These are phyloP conservation scores for Blastosporella zonata DNA, from an alignment of 1,284 basidiomycete genomes.

Conservation along the genomic window DNA sequence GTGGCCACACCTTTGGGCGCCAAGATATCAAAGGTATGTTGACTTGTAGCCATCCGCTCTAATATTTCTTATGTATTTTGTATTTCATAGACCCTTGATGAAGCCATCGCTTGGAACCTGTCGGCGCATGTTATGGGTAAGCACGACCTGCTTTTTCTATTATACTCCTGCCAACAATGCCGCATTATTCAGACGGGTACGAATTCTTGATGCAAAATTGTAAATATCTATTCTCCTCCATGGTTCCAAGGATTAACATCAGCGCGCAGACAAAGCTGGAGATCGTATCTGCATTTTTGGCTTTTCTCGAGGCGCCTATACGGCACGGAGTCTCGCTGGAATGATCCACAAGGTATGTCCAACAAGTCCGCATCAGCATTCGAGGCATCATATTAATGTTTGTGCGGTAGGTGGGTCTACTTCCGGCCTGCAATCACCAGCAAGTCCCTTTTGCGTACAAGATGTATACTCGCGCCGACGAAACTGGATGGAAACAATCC, in stretches of 20 bases:
- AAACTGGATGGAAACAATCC: slow-evolving; percentile 50
- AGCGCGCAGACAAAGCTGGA: slow-evolving; percentile 10
- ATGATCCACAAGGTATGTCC: slow-evolving; percentile 15
- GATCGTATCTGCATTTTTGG: slow-evolving; percentile 19
- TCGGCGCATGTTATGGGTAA: slow-evolving; percentile 53
- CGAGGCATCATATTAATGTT: background rate
- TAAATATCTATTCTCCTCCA: slow-evolving; percentile 18
- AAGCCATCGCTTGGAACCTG: slow-evolving; percentile 52
- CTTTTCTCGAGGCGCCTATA: slow-evolving; percentile 14
- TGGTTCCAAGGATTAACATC: background rate
- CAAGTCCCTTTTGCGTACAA: slow-evolving; percentile 70
- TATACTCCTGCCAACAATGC: background rate
- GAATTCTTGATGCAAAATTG: slow-evolving; percentile 65
- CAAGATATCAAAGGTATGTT: slow-evolving; percentile 33
- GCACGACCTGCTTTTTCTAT: slow-evolving; percentile 10
- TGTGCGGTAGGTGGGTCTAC: slow-evolving; percentile 42
- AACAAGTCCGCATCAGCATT: background rate
- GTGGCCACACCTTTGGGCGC: slow-evolving; percentile 35
- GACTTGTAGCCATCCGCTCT: background rate
- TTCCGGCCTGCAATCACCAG: slow-evolving; percentile 52
- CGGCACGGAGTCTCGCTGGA: slow-evolving; percentile 12
- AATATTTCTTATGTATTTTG: background rate
- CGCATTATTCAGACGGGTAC: slow-evolving; percentile 43
- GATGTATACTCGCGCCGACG: slow-evolving; percentile 54
- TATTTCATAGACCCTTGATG: slow-evolving; percentile 38